These are phyloP conservation scores for Trichoderma gamsii DNA, from an alignment of 495 filamentous ascomycete genomes.

Conservation along the genomic window DNA sequence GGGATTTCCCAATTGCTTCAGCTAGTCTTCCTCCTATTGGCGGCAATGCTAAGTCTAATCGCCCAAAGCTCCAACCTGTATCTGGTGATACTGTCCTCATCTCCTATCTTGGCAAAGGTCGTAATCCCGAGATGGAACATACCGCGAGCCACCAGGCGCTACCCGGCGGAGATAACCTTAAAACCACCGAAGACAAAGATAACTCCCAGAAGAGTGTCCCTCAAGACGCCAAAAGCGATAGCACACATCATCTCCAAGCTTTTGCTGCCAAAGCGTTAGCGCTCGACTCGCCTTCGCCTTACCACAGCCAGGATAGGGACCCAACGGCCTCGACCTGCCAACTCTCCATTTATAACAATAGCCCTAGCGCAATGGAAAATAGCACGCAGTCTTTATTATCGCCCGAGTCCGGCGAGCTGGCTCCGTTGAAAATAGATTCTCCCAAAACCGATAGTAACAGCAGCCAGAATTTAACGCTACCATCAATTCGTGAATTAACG, in stretches of 20 bases:
- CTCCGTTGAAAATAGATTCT: too few species aligned
- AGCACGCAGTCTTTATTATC: not conserved
- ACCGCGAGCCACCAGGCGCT: not conserved
- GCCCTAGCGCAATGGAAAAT: constrained; percentile 28
- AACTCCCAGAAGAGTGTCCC: not conserved
- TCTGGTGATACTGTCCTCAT: constrained; percentile 14
- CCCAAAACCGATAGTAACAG: too few species aligned
- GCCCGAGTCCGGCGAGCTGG: not conserved
- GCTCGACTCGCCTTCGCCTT: not conserved
- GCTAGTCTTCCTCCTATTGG: constrained; percentile 3
- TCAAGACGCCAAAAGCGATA: not conserved
- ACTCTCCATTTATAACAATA: not conserved
- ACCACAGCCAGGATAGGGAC: not conserved
- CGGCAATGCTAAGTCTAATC: constrained; percentile 13
- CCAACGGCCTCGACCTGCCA: not conserved
- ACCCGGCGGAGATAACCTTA: not conserved
- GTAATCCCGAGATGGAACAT: constrained; percentile 11
- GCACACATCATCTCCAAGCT: not conserved
- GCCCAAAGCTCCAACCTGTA: constrained; percentile 9
- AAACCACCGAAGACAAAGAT: not conserved
- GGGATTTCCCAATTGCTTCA: not conserved
- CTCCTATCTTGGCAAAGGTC: not conserved
- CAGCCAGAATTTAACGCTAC: too few species aligned
- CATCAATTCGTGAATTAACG: too few species aligned
- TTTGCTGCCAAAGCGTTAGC: not conserved